Base-by-base conservation (phyloP, 1,284 basidiomycete species). In the Tylopilus sp. region DNA sequence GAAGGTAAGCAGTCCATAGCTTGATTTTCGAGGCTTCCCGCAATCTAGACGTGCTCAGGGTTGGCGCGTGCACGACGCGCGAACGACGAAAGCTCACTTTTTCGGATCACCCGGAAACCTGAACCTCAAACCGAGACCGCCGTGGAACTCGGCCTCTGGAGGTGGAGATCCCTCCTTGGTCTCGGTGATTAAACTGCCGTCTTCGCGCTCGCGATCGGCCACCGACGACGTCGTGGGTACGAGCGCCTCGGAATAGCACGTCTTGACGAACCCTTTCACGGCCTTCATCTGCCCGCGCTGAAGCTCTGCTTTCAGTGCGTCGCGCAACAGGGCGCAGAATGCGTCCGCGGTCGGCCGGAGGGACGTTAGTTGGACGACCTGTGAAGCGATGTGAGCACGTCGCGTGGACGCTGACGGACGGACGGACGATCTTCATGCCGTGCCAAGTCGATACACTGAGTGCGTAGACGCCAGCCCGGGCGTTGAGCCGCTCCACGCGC, bases 21-120 rank as follows among this genome's bases (percentile, higher is more conserved):
- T 97, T 98, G 61, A 97, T 86, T 71, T 99, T 99, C 36, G 92
- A 97, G 48, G 92, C 91, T 71, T 99, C 97, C 28, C 96, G 82
- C 55, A 97, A 76, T 70, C 89, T 92, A 58, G 7, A 36, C 15
- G 7, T 29, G 30, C 15, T 67, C 41, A 68, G 46, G 18, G 12
- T 30, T 10, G 4, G 19, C 3, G 16, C 8, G 30, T 9, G 45
- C 40, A 35, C 13, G 33, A 41, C 38, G 18, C 30, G 37, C 21
- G 40, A 50, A 48, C 37, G 23, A 42, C 11, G 36, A 44, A 44
- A 30, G 69, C 82, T 58, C 60, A 90, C 86, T 95, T 96, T 71
- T 91, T 92, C 10, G 93, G 82, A 68, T 97, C 94, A 46, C 93
- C 94, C 1, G 94, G 94, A 62, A 93, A 97, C 65, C 89, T 94